A percentile compares a stretch with the other conserved stretches of the same genome.
These are phyloP conservation scores for Thoreauomyces humboldtii DNA, from an alignment of 192 early-diverging fungal genomes.

Conservation along the genomic window DNA sequence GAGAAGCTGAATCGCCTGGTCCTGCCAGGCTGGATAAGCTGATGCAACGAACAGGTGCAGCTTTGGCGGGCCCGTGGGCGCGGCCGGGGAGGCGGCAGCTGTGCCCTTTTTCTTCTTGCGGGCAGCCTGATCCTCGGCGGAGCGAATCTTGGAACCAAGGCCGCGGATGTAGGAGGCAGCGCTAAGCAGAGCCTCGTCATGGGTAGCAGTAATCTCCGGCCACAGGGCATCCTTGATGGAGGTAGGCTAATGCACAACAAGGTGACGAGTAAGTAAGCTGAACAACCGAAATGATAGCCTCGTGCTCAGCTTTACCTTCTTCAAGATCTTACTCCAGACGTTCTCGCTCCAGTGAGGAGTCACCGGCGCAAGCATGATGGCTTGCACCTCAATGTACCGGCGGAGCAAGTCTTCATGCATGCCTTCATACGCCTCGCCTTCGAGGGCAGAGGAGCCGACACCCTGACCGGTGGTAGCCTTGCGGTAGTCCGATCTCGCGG, in stretches of 20 bases:
- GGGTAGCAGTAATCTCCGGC: constrained; percentile 51
- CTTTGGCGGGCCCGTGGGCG: not conserved
- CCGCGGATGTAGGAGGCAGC: constrained; percentile 79
- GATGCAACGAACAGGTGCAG: constrained; percentile 78
- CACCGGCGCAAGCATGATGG: constrained; percentile 83
- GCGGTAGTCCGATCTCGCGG: constrained; percentile 85
- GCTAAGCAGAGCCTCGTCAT: constrained; percentile 70
- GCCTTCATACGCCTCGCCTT: constrained; percentile 51
- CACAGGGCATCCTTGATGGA: constrained; percentile 71
- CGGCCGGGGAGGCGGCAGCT: constrained; percentile 49
- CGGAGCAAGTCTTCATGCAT: constrained; percentile 86
- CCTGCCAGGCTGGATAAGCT: constrained; percentile 94
- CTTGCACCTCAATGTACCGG: constrained; percentile 81
- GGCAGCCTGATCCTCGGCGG: constrained; percentile 68
- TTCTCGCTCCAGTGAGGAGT: constrained; percentile 93
- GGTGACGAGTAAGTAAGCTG: not conserved
- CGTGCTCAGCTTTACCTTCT: constrained; percentile 48
- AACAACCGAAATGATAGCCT: not conserved
- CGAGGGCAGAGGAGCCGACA: constrained; percentile 6
- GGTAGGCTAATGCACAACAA: constrained; percentile 23
- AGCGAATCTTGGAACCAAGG: constrained; percentile 71
- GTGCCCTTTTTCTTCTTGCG: constrained; percentile 63
- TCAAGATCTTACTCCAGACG: constrained; percentile 77
- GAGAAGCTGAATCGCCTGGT: constrained; percentile 49
- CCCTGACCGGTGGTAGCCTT: constrained; percentile 60